Evolutionary conservation across 139 green algal genomes (phyloP).

Genomic region (Diplosphaera chodatii): DNA sequence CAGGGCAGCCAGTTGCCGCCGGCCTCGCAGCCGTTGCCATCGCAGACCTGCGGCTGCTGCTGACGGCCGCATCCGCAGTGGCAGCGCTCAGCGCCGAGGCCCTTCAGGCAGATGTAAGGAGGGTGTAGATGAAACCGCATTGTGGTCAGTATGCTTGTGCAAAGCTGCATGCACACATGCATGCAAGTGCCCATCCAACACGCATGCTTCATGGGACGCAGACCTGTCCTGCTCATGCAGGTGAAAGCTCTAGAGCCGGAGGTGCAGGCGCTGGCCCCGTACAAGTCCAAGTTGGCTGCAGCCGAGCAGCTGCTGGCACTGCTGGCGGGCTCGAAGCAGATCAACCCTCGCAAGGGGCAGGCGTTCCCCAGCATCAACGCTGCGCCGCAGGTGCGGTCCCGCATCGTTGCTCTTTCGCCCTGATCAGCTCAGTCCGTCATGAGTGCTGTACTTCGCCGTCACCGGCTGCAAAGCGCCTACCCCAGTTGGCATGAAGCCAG

Average conservation of each 20-base stretch:
- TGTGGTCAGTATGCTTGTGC: no score
- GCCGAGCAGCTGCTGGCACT: constrained; percentile 60
- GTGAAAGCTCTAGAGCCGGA: constrained; percentile 52
- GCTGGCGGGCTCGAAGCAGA: constrained; percentile 60
- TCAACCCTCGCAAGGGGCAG: constrained; percentile 52
- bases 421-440: no score
- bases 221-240: constrained; percentile 8
- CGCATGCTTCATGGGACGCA: no score
- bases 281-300: constrained; percentile 41
- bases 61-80: constrained; percentile 39
- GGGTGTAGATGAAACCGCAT: no score
- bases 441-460: no score
- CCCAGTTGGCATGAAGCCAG: no score
- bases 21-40: constrained; percentile 53
- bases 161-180: no score
- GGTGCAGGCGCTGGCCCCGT: constrained; percentile 37
- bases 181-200: no score
- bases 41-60: constrained; percentile 35
- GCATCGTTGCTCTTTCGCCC: no score
- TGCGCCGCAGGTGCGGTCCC: constrained; percentile 48
- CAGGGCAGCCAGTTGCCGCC: constrained; percentile 37
- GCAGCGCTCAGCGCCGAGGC: constrained; percentile 64
- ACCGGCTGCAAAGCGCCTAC: no score
- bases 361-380: constrained; percentile 29
- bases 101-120: constrained; percentile 53